Base-by-base conservation (phyloP, 805 yeast species). In the Ogataea parapolymorpha region DNA sequence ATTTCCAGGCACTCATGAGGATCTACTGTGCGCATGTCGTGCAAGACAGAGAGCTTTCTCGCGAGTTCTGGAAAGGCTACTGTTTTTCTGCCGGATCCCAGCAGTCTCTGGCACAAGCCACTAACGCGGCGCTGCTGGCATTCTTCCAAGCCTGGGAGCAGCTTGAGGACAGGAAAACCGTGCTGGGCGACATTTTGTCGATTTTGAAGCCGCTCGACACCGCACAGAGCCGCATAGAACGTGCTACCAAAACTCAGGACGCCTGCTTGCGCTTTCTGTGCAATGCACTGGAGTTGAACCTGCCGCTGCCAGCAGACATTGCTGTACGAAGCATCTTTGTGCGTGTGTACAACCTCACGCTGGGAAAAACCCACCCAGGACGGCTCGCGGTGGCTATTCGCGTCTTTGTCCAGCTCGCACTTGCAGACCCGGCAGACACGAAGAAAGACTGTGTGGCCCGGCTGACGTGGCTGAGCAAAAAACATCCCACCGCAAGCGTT, bases 21-120 rank as follows among this genome's bases (percentile, higher is more conserved):
- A 46, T 51, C 23, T 66, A 54, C 3, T 44, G 39, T 30, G 43
- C 45, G 23, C 27, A 53, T n/a, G 32, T 26, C 13, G n/a, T 25
- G 3, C 29, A 28, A 3, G 37, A 47, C 22, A 31, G 39, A 4
- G 50, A 44, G 2, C 14, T 56, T 2, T 53, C 63, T 0, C 35
- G 49, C 2, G 70, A 67, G 39, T 75, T 82, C 44, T 76, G 81
- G 81, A 70, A 61, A 50, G 88, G 88, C 0, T 66, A 69, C 35
- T 53, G 67, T 0, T 70, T 75, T 46, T 70, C 78, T 5, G 71
- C 72, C 8, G 91, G 87, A 5, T 80, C 85, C 0, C 13, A 37
- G 5, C 72, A 76, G 16, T 77, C 82, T 0, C 67, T 74, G 6
- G 74, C 71, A 39, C 44, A 56, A 1, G 65, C 74, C 12, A 66